Conservation (phyloP, 2,329 filamentous ascomycete species). For the Diaporthe aspalathi region DNA sequence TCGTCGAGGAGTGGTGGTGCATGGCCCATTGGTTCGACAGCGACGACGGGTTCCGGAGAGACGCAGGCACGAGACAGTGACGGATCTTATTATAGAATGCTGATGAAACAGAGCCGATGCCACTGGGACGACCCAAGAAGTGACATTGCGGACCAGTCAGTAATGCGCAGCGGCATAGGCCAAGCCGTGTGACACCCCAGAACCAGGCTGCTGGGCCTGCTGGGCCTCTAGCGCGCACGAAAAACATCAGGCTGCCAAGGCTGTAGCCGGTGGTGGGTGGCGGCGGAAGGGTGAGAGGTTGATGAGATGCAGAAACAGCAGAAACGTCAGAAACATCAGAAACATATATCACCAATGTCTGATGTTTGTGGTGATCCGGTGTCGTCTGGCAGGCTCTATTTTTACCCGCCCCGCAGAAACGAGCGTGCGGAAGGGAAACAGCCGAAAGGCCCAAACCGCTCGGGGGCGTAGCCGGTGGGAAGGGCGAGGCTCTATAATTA, state of each 20-base stretch:
- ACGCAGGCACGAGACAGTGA: slow-evolving; percentile 10
- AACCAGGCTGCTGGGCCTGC: slow-evolving; percentile 30
- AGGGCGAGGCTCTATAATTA: slow-evolving; percentile 13
- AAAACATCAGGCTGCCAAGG: slow-evolving; percentile 28
- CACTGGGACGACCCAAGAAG: slow-evolving; percentile 15
- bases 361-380: slow-evolving; percentile 8
- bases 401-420: slow-evolving; percentile 1
- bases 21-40: slow-evolving; percentile 5
- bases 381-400: slow-evolving; percentile 14
- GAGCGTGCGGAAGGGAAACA: background rate
- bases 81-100: slow-evolving; percentile 17
- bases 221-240: slow-evolving; percentile 12
- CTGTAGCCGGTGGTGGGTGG: background rate
- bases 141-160: background rate
- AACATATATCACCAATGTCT: slow-evolving; percentile 11
- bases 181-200: slow-evolving; percentile 14
- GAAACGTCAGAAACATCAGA: background rate
- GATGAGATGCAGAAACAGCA: slow-evolving; percentile 19
- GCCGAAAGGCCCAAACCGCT: slow-evolving; percentile 18
- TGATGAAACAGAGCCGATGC: slow-evolving; percentile 1
- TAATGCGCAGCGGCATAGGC: background rate
- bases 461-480: background rate
- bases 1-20: too few relatives aligned
- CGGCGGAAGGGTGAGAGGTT: background rate
- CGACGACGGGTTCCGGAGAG: slow-evolving; percentile 12